These are phyloP conservation scores for Saccharomyces hybrid DNA, from an alignment of 1,139 yeast species.

Conservation along the genomic window DNA sequence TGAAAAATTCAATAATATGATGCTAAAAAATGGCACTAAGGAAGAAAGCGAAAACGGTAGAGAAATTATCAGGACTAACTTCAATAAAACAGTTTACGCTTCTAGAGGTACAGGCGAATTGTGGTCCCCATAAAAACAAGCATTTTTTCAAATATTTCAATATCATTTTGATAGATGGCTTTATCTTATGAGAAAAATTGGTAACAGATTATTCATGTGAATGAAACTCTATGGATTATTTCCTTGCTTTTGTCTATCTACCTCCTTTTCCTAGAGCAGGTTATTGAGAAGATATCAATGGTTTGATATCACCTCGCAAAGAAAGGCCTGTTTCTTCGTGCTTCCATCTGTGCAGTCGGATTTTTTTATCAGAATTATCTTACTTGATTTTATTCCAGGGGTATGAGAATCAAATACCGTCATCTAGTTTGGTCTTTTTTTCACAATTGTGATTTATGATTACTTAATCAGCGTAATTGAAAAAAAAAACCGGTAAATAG, in stretches of 20 bases:
- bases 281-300: not conserved
- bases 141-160: not conserved
- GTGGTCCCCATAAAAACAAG: slow-evolving; percentile 23
- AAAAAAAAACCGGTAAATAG: not conserved
- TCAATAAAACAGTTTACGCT: slow-evolving; percentile 26
- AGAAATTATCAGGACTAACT: slow-evolving; percentile 22
- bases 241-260: not conserved
- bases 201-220: not conserved
- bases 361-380: not conserved
- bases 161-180: not conserved
- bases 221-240: not conserved
- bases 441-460: not conserved
- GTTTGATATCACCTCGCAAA: not conserved
- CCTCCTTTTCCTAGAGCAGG: not conserved
- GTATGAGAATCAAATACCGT: not conserved
- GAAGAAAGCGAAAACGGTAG: slow-evolving; percentile 20
- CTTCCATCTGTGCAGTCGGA: not conserved
- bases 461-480: not conserved
- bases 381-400: not conserved
- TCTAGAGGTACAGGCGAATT: slow-evolving; percentile 28
- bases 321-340: not conserved
- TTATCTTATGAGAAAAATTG: not conserved
- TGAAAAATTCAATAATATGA: slow-evolving; percentile 21
- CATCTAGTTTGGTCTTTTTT: not conserved
- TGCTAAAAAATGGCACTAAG: slow-evolving; percentile 18